These are phyloP conservation scores for Macrocystidia cucumis DNA, from an alignment of 1,284 basidiomycete genomes.

Conservation along the genomic window DNA sequence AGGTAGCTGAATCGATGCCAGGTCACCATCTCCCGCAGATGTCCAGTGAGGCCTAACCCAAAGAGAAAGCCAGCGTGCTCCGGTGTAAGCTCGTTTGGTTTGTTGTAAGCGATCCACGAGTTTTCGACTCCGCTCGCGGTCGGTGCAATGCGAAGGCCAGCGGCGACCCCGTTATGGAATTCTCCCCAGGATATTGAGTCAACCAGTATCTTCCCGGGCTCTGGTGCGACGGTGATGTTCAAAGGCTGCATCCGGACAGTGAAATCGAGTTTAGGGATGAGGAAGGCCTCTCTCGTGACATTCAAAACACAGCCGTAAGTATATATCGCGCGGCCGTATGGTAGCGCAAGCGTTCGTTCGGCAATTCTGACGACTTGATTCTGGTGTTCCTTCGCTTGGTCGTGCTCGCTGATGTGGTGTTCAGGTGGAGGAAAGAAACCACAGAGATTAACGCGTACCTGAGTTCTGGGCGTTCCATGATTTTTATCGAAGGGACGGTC, in stretches of 20 bases:
- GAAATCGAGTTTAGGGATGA: conserved; percentile 78
- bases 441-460: conserved; percentile 38
- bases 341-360: conserved; percentile 79
- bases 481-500: conserved; percentile 53
- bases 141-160: conserved; percentile 77
- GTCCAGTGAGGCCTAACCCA: conserved; percentile 88
- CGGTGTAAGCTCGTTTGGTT: conserved; percentile 77
- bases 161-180: conserved; percentile 96
- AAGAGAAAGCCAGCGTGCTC: conserved; percentile 95
- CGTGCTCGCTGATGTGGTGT: conserved; percentile 54
- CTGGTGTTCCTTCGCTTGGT: conserved; percentile 77
- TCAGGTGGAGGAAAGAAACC: conserved; percentile 4
- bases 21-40: conserved; percentile 81
- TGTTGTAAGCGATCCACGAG: conserved; percentile 93
- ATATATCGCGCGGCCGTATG: conserved; percentile 84
- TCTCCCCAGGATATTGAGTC: conserved; percentile 88
- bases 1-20: conserved; percentile 91
- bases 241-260: conserved; percentile 67
- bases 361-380: conserved; percentile 71
- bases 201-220: conserved; percentile 52
- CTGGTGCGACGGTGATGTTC: conserved; percentile 56
- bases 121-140: conserved; percentile 77
- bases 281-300: conserved; percentile 69
- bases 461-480: conserved; percentile 64
- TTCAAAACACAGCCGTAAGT: conserved; percentile 72